A percentile compares a stretch with the other conserved stretches of the same genome.
Evolutionary conservation across 352 stramenopile species (phyloP).

Genomic region (Globisporangium middletonii): DNA sequence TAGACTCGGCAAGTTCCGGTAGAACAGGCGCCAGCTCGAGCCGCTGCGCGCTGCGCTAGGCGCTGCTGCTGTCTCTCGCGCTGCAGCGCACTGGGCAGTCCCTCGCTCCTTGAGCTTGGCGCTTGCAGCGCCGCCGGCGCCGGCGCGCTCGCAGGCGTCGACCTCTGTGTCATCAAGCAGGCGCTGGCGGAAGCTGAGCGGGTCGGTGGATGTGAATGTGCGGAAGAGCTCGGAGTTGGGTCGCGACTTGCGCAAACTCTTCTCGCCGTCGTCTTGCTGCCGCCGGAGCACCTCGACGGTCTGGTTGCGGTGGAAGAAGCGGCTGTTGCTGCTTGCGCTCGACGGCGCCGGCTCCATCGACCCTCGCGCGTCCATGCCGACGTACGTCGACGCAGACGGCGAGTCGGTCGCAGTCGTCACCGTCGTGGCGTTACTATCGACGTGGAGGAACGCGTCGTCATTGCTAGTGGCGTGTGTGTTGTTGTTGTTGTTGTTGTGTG

Average conservation of each 20-base stretch:
- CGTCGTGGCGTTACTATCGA: conserved; percentile 1
- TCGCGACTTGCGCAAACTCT: conserved; percentile 33
- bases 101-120: conserved; percentile 11
- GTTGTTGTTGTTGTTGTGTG: too few relatives aligned
- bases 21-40: conserved; percentile 56
- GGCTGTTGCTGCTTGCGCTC: conserved; percentile 12
- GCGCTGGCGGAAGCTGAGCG: conserved; percentile 49
- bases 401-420: conserved; percentile 11
- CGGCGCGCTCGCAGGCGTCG: conserved; percentile 10
- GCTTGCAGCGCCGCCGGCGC: not conserved
- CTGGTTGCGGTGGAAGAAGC: conserved; percentile 66
- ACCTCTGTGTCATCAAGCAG: conserved; percentile 44
- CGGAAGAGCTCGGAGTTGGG: conserved; percentile 63
- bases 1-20: conserved; percentile 60
- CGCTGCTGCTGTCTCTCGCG: not conserved
- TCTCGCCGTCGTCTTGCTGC: conserved; percentile 11
- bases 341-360: conserved; percentile 13
- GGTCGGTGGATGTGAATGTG: conserved; percentile 59
- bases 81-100: not conserved
- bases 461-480: too few relatives aligned
- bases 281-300: conserved; percentile 65
- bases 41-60: conserved; percentile 4
- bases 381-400: conserved; percentile 10
- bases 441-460: not conserved
- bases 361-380: conserved; percentile 14